These are phyloP conservation scores for Lojkania enalia DNA, from an alignment of 2,329 filamentous ascomycete genomes.

Conservation along the genomic window DNA sequence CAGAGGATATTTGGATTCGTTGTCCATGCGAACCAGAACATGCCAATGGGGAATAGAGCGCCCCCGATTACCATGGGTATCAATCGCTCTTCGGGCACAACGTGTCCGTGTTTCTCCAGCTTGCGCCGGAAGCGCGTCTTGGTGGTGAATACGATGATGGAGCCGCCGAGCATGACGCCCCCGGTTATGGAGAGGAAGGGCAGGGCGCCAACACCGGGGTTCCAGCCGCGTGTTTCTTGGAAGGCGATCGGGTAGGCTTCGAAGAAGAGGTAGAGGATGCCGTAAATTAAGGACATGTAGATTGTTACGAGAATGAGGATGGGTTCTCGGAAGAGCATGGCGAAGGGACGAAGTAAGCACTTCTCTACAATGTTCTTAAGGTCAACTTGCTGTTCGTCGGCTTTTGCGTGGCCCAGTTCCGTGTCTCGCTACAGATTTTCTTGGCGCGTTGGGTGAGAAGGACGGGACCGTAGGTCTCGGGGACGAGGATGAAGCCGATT, in stretches of 20 bases:
- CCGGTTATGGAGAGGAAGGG: constrained; percentile 65
- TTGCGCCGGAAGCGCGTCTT: constrained; percentile 41
- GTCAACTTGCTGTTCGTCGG: constrained; percentile 49
- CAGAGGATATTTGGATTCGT: constrained; percentile 49
- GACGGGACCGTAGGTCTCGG: constrained; percentile 56
- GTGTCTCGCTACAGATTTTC: constrained; percentile 52
- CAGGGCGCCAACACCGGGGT: constrained; percentile 56
- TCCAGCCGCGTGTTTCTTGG: constrained; percentile 63
- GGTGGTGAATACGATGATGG: constrained; percentile 36
- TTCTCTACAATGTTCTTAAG: constrained; percentile 46
- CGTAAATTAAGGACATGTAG: constrained; percentile 53
- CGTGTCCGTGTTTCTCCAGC: constrained; percentile 32
- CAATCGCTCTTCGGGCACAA: constrained; percentile 52
- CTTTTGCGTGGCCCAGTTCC: constrained; percentile 53
- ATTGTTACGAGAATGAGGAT: constrained; percentile 69
- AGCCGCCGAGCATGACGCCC: constrained; percentile 50
- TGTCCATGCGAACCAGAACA: constrained; percentile 61
- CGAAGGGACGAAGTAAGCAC: constrained; percentile 62
- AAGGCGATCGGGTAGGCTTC: constrained; percentile 54
- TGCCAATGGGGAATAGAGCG: constrained; percentile 51
- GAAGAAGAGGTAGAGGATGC: constrained; percentile 53
- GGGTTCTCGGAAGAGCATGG: constrained; percentile 63
- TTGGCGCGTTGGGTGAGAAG: constrained; percentile 55
- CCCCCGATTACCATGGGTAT: constrained; percentile 58
- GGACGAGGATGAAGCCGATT: constrained; percentile 52